Base-by-base conservation (phyloP, 2,329 filamentous ascomycete species). In the Zymoseptoria ardabiliae region DNA sequence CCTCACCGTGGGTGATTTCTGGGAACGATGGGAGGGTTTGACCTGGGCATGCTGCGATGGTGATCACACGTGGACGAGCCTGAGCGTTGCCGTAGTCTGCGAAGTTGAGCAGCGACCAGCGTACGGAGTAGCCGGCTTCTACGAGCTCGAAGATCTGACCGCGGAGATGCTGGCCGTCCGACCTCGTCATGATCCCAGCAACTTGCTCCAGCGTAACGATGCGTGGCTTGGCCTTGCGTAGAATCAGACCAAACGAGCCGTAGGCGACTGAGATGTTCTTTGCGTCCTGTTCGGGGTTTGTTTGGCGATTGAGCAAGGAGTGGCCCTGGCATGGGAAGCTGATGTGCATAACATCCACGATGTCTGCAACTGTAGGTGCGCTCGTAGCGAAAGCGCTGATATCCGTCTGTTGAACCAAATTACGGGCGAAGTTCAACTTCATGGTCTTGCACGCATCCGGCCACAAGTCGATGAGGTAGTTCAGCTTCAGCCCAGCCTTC, bases 121-220 rank as follows among this genome's bases (percentile, higher is more conserved):
- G 77, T 0, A 93, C 77, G 0, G 85, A 90, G 69, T 89, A 95
- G 1, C 84, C 84, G 23, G 80, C 72, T 2, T 81, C 74, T 0
- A 88, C 85, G 56, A 92, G 85, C 30, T 85, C 83, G 23, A 80
- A 75, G 2, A 94, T 75, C 0, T 92, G 72, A 0, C 78, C 74
- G 48, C 81, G 77, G 53, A 91, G 86, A 56, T 82, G 85, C 0
- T 76, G 72, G 10, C 75, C 71, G 54, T 63, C 58, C 57, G 86
- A 84, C 3, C 55, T 22, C 0, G 80, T 73, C 0, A 56, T 57
- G 0, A 95, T 79, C 0, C 89, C 90, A 56, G 84, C 85, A 0
- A 90, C 92, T 68, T 96, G 88, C 66, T 96, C 91, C 0, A 95
- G 75, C 0, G 90, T 95, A 1, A 90, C 81, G 0, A 94, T 69